Evolutionary conservation across 441 rosid species (phyloP), one percentile per base, ranked within the genome.

Genomic region (Flueggea neowawraea): DNA sequence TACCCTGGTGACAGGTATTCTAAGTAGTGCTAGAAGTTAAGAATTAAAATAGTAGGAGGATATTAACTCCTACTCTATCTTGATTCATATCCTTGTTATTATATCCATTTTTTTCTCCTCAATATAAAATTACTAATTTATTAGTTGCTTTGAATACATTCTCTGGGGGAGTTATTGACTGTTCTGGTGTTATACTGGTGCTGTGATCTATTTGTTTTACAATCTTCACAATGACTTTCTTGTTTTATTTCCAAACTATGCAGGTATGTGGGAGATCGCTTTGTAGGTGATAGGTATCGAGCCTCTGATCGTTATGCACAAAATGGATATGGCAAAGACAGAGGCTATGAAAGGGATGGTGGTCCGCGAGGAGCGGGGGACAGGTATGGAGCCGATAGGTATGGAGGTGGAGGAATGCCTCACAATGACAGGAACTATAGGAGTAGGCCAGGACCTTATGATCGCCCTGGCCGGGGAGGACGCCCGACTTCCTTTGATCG

Each of bases 231-330:
- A n/a, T n/a, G n/a, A n/a, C n/a, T n/a, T n/a, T n/a, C n/a, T n/a
- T n/a, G n/a, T n/a, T n/a, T 47, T 17, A 52, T 63, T 50, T 47
- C 36, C 28, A 41, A 50, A 64, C 62, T 13, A 16, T 72, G 75
- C 80, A 95, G 99, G 95, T 86, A 82, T 58, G 65, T 64, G 55
- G 96, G 79, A 60, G 98, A 95, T 73, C 86, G 97, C 64, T 82
- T 84, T 77, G 80, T 70, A 13, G 72, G 88, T 0, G 88, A 86
- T 64, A 78, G 96, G 59, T 82, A 82, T 73, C 86, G 88, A 52
- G 83, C 78, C 36, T 77, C 92, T 16, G 97, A 88, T 60, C 98
- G 95, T 49, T 89, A 82, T 62, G 87, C 92, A 51, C 84, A 67
- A 54, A 88, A 73, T 10, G 84, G 87, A 22, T 89, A 83, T 63